Base-by-base conservation (phyloP, 345 rosid genomes). In the Populus ilicifolia region DNA sequence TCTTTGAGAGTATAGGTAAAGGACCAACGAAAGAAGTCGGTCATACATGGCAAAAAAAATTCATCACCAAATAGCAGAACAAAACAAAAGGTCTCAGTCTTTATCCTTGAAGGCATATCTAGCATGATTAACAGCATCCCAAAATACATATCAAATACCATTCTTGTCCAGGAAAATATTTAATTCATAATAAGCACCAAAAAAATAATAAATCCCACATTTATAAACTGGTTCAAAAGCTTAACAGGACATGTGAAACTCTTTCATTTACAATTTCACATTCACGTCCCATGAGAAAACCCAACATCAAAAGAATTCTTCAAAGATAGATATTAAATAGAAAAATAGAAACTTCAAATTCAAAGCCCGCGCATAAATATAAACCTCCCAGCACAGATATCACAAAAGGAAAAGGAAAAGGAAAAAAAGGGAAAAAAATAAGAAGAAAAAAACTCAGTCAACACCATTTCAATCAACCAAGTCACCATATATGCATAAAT, bases 1-100 rank as follows among this genome's bases (percentile, higher is more conserved):
- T 91, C 91, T 89, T 87, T 70, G 79, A 80, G 12, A 72, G 27
- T 21, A 79, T 67, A 61, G 56, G 83, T 84, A 0, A 89, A 86
- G 86, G 86, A 79, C 62, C 35, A 67, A 61, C 41, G 83, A 77
- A 59, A 66, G 8, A 2, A 69, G 41, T 46, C 43, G 17, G 65
- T 6, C 67, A 46, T 12, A 9, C 46, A 41, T 41, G 12, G 12
- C 46, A 41, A 46, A 18, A 46, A 12, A 14, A 6, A 35, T 1
- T 38, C 11, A 12, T 17, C 36, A 63, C 67, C 48, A 13, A 14
- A 16, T 23, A 23, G n/a, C 23, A 52, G 23, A 36, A 52, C 2
- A 54, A 21, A 41, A 52, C 65, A 36, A 69, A 56, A 68, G 54
- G 20, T 21, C 14, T 29, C 2, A 18, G 7, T 54, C 23, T 39